These are phyloP conservation scores for Paradendryphiella salina DNA, from an alignment of 2,329 filamentous ascomycete genomes.

Conservation along the genomic window DNA sequence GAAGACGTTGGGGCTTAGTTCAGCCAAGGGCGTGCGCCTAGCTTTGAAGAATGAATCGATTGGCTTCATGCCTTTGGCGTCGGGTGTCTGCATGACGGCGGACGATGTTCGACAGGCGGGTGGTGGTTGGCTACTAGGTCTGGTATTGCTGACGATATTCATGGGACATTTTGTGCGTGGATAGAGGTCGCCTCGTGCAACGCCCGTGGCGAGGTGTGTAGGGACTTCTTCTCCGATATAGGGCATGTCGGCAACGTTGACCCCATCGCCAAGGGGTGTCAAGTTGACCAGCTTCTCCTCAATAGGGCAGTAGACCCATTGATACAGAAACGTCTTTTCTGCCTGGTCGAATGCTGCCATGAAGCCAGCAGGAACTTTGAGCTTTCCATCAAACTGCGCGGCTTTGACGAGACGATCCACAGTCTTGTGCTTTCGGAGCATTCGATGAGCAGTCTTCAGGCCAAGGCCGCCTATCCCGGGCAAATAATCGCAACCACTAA, in stretches of 20 bases:
- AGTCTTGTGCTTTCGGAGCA: conserved; percentile 86
- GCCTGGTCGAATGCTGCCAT: conserved; percentile 80
- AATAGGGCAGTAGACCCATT: conserved; percentile 87
- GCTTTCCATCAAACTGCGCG: conserved; percentile 87
- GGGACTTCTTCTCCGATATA: conserved; percentile 80
- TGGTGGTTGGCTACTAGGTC: conserved; percentile 42
- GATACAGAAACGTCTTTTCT: conserved; percentile 89
- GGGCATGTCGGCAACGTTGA: conserved; percentile 70
- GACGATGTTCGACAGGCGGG: conserved; percentile 43
- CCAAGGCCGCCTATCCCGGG: conserved; percentile 81
- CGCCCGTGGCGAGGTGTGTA: conserved; percentile 67
- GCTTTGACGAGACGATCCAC: conserved; percentile 80
- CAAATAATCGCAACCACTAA: conserved; percentile 97
- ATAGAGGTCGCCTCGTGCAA: conserved; percentile 81
- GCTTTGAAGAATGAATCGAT: conserved; percentile 69
- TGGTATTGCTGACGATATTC: conserved; percentile 37
- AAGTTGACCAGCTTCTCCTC: conserved; percentile 73
- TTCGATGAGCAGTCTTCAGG: conserved; percentile 87
- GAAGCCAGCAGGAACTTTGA: conserved; percentile 78
- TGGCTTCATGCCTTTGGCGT: conserved; percentile 62
- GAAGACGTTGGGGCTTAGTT: conserved; percentile 69
- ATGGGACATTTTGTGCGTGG: conserved; percentile 81
- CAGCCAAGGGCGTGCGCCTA: conserved; percentile 65
- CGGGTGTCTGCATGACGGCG: conserved; percentile 46
- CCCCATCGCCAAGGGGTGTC: conserved; percentile 64